A percentile compares a stretch with the other conserved stretches of the same genome.
Conservation (phyloP, 352 stramenopile species). For the Elongisporangium undulatum region DNA sequence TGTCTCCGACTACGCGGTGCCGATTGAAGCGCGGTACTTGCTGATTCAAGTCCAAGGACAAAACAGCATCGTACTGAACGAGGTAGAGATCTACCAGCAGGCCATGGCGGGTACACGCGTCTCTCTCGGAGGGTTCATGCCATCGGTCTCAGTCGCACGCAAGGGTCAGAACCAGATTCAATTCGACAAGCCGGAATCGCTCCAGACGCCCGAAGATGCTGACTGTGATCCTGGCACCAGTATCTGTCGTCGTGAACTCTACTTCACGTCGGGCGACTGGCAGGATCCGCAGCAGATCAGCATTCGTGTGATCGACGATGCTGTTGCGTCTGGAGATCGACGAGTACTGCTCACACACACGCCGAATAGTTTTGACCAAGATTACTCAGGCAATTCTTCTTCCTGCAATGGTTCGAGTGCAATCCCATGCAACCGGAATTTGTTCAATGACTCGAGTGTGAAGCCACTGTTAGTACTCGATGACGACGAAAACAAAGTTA, state of each 20-base stretch:
- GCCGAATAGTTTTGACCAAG: conserved; percentile 31
- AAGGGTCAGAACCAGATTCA: conserved; percentile 43
- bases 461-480: conserved; percentile 47
- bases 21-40: conserved; percentile 36
- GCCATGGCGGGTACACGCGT: conserved; percentile 46
- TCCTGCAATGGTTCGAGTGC: conserved; percentile 8
- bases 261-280: conserved; percentile 63
- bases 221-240: conserved; percentile 27
- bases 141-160: conserved; percentile 25
- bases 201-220: conserved; percentile 12
- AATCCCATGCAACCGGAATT: conserved; percentile 15
- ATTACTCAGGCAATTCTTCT: conserved; percentile 33
- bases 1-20: conserved; percentile 21
- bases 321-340: conserved; percentile 46
- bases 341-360: conserved; percentile 45
- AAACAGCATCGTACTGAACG: conserved; percentile 53
- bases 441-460: conserved; percentile 50
- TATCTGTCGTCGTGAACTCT: conserved; percentile 51
- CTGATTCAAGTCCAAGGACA: conserved; percentile 51
- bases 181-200: conserved; percentile 12
- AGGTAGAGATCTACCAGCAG: conserved; percentile 64
- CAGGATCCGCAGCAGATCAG: conserved; percentile 23
- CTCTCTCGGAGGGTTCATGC: conserved; percentile 47
- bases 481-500: conserved; percentile 59
- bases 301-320: conserved; percentile 39